Conservation (phyloP, 805 yeast species). For the Metschnikowia vanudenii region DNA sequence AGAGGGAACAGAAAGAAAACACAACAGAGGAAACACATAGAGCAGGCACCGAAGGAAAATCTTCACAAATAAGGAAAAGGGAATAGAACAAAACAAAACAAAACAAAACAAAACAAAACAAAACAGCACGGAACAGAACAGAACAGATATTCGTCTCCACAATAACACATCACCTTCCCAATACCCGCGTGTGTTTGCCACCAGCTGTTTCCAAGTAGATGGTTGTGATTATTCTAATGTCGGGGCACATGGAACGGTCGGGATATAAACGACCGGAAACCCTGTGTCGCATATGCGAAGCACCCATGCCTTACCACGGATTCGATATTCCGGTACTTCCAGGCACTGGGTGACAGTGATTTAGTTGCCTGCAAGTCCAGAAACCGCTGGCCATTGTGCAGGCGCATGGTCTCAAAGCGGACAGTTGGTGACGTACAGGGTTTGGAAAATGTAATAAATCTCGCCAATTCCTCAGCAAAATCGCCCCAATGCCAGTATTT, state of each 20-base stretch:
- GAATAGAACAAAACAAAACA: no score
- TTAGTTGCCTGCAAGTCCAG: constrained; percentile 5
- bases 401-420: constrained; percentile 10
- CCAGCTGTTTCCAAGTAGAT: no score
- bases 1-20: neutral
- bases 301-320: neutral
- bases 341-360: neutral
- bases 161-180: no score
- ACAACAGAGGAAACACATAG: neutral
- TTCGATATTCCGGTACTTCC: neutral
- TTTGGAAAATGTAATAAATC: constrained; percentile 1
- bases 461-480: constrained; percentile 4
- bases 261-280: constrained; percentile 5
- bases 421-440: constrained; percentile 4
- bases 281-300: constrained; percentile 7
- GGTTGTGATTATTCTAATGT: neutral
- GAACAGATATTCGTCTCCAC: no score
- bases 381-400: constrained; percentile 9
- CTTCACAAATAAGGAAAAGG: no score
- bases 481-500: no score
- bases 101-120: no score
- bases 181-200: no score
- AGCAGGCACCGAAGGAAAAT: no score
- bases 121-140: no score
- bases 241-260: constrained; percentile 2